Evolutionary conservation across 1,139 yeast species (phyloP).

Genomic region (Lodderomyces oxycetoniae): DNA sequence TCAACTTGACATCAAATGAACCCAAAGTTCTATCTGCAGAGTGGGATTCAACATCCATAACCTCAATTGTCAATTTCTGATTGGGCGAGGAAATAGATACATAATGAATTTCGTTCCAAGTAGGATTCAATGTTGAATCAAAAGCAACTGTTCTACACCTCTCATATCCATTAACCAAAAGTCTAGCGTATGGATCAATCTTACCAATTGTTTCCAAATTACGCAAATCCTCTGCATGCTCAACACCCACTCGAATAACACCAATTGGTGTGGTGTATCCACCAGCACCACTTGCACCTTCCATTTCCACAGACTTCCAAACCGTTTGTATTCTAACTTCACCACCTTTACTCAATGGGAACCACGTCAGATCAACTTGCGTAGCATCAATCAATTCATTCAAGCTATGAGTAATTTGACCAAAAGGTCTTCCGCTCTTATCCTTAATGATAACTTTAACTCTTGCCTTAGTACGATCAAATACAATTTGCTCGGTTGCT

Average conservation of each 20-base stretch:
- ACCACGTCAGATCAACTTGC: slow-evolving; percentile 74
- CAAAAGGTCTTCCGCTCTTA: slow-evolving; percentile 50
- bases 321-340: slow-evolving; percentile 62
- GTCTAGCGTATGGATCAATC: slow-evolving; percentile 86
- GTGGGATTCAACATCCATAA: slow-evolving; percentile 80
- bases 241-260: slow-evolving; percentile 70
- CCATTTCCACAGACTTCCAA: slow-evolving; percentile 85
- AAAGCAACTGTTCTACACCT: slow-evolving; percentile 73
- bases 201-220: slow-evolving; percentile 87
- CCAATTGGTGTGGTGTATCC: slow-evolving; percentile 94
- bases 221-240: slow-evolving; percentile 66
- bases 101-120: slow-evolving; percentile 80
- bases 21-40: slow-evolving; percentile 86
- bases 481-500: slow-evolving; percentile 64
- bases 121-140: slow-evolving; percentile 69
- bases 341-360: slow-evolving; percentile 66
- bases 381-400: slow-evolving; percentile 72
- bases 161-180: slow-evolving; percentile 71
- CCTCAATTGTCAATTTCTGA: slow-evolving; percentile 80
- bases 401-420: slow-evolving; percentile 60
- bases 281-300: slow-evolving; percentile 60
- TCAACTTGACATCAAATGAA: slow-evolving; percentile 62
- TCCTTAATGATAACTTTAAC: slow-evolving; percentile 66
- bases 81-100: slow-evolving; percentile 76
- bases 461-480: slow-evolving; percentile 66